A percentile compares a stretch with the other conserved stretches of the same genome.
Conservation (phyloP, 768 basidiomycete genomes). For the Scleroderma bovista region DNA sequence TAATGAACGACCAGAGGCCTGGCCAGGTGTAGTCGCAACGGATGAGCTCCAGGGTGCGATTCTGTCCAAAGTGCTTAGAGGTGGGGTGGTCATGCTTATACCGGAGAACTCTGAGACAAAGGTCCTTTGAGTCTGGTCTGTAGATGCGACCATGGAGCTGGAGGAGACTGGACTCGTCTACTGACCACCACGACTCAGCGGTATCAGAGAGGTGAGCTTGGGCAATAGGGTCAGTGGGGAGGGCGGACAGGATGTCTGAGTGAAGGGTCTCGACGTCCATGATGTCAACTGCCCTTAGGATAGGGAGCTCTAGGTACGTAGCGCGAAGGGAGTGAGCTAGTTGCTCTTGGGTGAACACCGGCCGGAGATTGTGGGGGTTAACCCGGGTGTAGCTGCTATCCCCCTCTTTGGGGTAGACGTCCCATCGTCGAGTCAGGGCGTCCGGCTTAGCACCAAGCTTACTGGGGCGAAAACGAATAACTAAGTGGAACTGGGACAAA, state of each 20-base stretch:
- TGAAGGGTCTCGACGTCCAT: background rate
- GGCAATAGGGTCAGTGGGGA: background rate
- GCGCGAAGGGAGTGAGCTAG: background rate
- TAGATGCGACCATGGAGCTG: too few relatives aligned
- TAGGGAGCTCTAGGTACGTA: background rate
- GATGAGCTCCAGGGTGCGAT: background rate
- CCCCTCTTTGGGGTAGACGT: background rate
- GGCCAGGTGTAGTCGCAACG: background rate
- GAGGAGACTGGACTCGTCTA: too few relatives aligned
- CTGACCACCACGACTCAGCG: too few relatives aligned
- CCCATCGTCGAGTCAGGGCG: too few relatives aligned
- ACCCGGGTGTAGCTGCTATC: background rate
- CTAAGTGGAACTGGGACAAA: constrained; percentile 30
- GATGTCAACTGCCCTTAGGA: background rate
- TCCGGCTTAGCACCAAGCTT: background rate
- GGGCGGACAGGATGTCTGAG: background rate
- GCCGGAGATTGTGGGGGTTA: background rate
- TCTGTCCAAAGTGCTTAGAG: background rate
- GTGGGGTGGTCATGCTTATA: too few relatives aligned
- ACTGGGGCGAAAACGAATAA: background rate
- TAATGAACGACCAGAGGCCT: background rate
- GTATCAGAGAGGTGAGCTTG: too few relatives aligned
- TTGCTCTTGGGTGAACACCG: background rate
- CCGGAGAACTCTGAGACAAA: too few relatives aligned
- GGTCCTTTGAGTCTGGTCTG: too few relatives aligned